phyloP scores from a whole-genome alignment of 1,284 basidiomycete species.

The Ceratobasidium sp. region DNA sequence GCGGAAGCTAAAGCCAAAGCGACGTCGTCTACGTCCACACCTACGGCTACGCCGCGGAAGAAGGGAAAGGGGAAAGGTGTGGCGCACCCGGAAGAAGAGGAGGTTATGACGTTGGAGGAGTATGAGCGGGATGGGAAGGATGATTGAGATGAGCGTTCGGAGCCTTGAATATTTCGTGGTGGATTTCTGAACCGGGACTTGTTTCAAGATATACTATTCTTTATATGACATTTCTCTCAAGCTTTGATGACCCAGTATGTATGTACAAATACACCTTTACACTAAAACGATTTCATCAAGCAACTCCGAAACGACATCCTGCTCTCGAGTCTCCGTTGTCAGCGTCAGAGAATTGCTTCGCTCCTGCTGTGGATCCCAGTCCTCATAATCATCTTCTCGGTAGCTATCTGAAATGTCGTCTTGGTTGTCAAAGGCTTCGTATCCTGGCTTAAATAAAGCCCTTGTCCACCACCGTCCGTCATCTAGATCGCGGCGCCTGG shows the following conservation, averaged over 20 bases:
- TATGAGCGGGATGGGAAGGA: constrained; percentile 29
- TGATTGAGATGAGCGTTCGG: no score
- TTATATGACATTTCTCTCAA: no score
- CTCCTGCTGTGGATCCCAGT: neutral
- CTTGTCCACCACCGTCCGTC: neutral
- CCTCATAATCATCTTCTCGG: neutral
- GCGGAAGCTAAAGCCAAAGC: constrained; percentile 2
- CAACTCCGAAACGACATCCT: no score
- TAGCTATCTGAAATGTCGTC: neutral
- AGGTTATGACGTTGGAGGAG: constrained; percentile 31
- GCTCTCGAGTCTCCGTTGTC: no score
- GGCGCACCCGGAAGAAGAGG: constrained; percentile 10
- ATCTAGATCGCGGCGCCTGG: neutral
- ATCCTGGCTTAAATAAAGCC: neutral
- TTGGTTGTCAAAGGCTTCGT: neutral
- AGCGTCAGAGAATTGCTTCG: neutral
- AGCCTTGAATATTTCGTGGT: no score
- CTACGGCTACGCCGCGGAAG: constrained; percentile 9
- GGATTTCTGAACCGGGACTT: no score
- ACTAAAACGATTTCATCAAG: no score
- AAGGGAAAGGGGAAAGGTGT: constrained; percentile 1
- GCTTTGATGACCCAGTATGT: no score
- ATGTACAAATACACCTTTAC: no score
- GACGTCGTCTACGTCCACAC: neutral
- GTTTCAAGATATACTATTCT: no score